phyloP scores from a whole-genome alignment of 1,139 yeast species.

The Zygosaccharomyces sapae region DNA sequence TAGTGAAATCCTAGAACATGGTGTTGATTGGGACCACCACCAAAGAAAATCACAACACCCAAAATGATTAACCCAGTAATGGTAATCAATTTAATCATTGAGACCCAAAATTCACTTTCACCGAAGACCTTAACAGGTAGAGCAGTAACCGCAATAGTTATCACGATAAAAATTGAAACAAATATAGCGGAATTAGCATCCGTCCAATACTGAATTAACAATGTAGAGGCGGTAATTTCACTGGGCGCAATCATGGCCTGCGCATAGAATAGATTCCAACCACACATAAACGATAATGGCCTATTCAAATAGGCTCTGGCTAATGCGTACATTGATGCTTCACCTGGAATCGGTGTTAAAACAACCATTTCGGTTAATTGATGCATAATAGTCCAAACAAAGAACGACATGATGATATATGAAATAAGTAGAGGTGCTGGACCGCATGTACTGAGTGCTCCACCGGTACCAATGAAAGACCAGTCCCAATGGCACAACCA shows the following conservation, averaged over 20 bases:
- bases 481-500: conserved; percentile 80
- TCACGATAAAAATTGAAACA: conserved; percentile 58
- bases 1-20: conserved; percentile 52
- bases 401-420: conserved; percentile 37
- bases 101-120: conserved; percentile 61
- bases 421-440: conserved; percentile 58
- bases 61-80: conserved; percentile 63
- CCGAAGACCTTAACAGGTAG: conserved; percentile 64
- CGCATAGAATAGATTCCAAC: conserved; percentile 67
- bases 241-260: conserved; percentile 67
- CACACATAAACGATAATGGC: conserved; percentile 68
- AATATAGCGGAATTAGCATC: conserved; percentile 57
- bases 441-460: conserved; percentile 59
- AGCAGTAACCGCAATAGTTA: conserved; percentile 53
- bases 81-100: conserved; percentile 58
- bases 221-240: conserved; percentile 68
- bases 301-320: conserved; percentile 57
- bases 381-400: conserved; percentile 61
- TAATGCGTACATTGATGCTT: conserved; percentile 60
- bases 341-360: conserved; percentile 63
- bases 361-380: conserved; percentile 72
- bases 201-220: conserved; percentile 66
- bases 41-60: conserved; percentile 64
- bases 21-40: conserved; percentile 63
- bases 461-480: conserved; percentile 60